phyloP scores from a whole-genome alignment of 768 basidiomycete genomes.

The Psilocybe subaeruginosa region DNA sequence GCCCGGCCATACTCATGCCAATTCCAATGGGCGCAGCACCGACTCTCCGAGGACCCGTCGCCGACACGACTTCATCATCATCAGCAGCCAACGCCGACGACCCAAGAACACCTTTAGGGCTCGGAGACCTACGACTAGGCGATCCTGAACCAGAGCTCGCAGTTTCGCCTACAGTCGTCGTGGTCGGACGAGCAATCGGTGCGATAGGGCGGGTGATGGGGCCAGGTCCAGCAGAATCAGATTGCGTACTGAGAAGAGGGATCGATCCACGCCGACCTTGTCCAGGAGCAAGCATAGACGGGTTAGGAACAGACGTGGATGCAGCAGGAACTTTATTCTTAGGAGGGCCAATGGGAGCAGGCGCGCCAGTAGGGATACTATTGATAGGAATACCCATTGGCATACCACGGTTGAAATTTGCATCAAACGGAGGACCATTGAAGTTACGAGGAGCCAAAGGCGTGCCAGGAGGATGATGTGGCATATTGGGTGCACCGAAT shows the following conservation, averaged over 20 bases:
- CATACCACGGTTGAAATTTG: conserved; percentile 46
- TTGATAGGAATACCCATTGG: conserved; percentile 31
- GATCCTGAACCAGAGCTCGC: conserved; percentile 71
- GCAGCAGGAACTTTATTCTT: conserved; percentile 44
- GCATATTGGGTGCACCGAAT: conserved; percentile 51
- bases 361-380: conserved; percentile 29
- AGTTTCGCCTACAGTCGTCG: conserved; percentile 30
- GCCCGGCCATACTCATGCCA: conserved; percentile 16
- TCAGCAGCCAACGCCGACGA: conserved; percentile 80
- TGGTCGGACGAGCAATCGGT: conserved; percentile 70
- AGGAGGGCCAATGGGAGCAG: conserved; percentile 59
- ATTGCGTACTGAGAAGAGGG: conserved; percentile 24
- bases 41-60: conserved; percentile 45
- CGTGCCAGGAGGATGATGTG: conserved; percentile 32
- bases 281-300: conserved; percentile 47
- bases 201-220: conserved; percentile 58
- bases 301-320: conserved; percentile 35
- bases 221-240: conserved; percentile 46
- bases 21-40: conserved; percentile 21
- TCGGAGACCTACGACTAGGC: conserved; percentile 48
- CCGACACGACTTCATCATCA: conserved; percentile 75
- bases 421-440: conserved; percentile 56
- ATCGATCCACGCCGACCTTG: conserved; percentile 49
- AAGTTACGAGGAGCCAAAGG: conserved; percentile 58
- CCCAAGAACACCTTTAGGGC: conserved; percentile 70